Evolutionary conservation across 257 asterid species (phyloP), one percentile per base, ranked within the genome.

Genomic region (Fraxinus anomala): DNA sequence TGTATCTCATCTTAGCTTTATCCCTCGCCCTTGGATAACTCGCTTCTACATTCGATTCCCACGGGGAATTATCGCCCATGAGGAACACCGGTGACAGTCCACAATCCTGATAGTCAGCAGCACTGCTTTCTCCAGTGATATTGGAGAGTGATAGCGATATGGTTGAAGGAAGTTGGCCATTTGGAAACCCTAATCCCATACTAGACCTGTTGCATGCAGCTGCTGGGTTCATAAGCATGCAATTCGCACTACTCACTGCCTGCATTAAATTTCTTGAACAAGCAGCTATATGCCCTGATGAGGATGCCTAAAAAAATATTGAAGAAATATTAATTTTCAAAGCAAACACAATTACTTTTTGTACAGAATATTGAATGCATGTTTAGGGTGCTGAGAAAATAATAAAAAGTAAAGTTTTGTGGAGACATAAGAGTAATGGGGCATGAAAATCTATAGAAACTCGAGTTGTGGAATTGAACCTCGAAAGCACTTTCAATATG

Each of bases 1-100:
- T 83, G 85, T 91, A 94, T 83, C 98, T 89, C 89, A 91, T 91
- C 91, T 85, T 91, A 34, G 98, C 98, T 73, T 89, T 87, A 51
- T 88, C 94, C 80, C 98, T 86, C 11, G 94, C 92, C 67, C 77
- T 89, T 34, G 98, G 96, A 77, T 87, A 76, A 66, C 83, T 80
- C 17, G 81, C 51, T 74, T 90, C 92, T 26, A 88, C 73, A 67
- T 79, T 86, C 2, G 92, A 82, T 12, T 91, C 92, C 94, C 96
- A 90, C 1, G 82, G 87, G 2, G 94, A 83, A 59, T 59, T 59
- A 19, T 88, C 95, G 6, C 88, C 81, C 0, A 85, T 44, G 3
- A 91, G 86, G 71, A 91, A 84, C 31, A 81, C 70, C 0, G 96
- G 92, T 1, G 97, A 84, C 10, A 90, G 67, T 23, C 93, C 95